These are phyloP conservation scores for Saccharomyces pastorianus DNA, from an alignment of 1,139 yeast species.

Conservation along the genomic window DNA sequence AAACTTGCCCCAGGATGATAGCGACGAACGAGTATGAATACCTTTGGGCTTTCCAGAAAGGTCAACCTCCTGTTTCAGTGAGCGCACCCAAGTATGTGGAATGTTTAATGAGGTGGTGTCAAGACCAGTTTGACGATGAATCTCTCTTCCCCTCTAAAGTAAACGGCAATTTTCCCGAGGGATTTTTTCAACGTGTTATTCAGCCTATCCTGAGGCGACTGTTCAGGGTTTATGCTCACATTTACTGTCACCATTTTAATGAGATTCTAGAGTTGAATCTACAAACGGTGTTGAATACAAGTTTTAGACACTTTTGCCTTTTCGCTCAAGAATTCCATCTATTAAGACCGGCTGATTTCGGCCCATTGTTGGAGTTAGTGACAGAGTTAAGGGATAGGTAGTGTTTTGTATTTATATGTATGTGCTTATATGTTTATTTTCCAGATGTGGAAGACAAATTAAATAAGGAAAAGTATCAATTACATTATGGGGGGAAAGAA, in stretches of 20 bases:
- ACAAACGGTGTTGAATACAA: slow-evolving; percentile 87
- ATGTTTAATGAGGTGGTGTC: slow-evolving; percentile 90
- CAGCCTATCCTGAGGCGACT: slow-evolving; percentile 82
- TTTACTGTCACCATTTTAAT: slow-evolving; percentile 94
- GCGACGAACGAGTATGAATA: slow-evolving; percentile 96
- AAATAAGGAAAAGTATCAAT: neutral
- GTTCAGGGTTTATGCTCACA: slow-evolving; percentile 95
- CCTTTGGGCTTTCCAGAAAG: slow-evolving; percentile 52
- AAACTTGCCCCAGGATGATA: slow-evolving; percentile 89
- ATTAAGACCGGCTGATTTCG: slow-evolving; percentile 73
- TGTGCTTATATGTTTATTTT: neutral
- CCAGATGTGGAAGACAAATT: neutral
- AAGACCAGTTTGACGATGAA: slow-evolving; percentile 81
- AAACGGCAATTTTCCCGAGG: slow-evolving; percentile 43
- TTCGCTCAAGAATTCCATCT: slow-evolving; percentile 78
- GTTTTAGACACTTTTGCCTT: slow-evolving; percentile 86
- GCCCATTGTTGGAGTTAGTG: slow-evolving; percentile 84
- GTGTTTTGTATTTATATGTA: slow-evolving; percentile 2
- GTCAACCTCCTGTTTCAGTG: slow-evolving; percentile 66
- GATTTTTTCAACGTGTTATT: slow-evolving; percentile 60
- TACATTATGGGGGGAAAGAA: neutral
- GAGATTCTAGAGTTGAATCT: slow-evolving; percentile 86
- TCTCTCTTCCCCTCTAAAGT: slow-evolving; percentile 64
- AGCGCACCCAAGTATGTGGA: slow-evolving; percentile 95
- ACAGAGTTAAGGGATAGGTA: slow-evolving; percentile 41